Conservation (phyloP, 1,284 basidiomycete genomes). For the Ceratobasidium sp. region DNA sequence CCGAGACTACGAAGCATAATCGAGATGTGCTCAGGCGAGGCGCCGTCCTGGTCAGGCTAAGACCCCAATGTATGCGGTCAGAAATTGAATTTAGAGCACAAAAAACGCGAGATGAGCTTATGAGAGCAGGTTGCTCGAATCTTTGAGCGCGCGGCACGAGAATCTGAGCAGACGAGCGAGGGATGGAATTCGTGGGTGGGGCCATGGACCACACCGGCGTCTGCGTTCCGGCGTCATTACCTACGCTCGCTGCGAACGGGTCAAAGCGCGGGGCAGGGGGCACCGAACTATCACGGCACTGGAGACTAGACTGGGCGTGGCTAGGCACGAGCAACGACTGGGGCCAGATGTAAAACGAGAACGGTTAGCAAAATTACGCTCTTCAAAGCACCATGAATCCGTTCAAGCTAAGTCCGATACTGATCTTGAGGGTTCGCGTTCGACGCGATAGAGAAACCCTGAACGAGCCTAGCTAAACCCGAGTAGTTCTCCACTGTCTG, state of each 20-base stretch:
- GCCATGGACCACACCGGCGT: constrained; percentile 26
- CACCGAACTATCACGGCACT: constrained; percentile 6
- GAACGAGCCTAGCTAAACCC: constrained; percentile 7
- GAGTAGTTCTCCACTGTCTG: neutral
- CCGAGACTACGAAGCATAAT: constrained; percentile 41
- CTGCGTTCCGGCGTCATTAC: neutral
- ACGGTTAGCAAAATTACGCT: constrained; percentile 20
- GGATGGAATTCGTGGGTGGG: neutral
- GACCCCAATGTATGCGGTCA: constrained; percentile 32
- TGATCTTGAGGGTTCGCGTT: constrained; percentile 21
- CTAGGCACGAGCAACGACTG: neutral
- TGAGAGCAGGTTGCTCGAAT: neutral
- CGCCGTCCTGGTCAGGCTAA: constrained; percentile 3
- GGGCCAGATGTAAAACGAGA: constrained; percentile 4
- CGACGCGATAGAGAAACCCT: constrained; percentile 31
- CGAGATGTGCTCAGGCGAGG: constrained; percentile 36
- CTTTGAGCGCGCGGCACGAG: neutral
- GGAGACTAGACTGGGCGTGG: neutral
- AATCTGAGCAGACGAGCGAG: constrained; percentile 2
- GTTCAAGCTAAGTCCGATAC: constrained; percentile 1
- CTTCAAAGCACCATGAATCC: constrained; percentile 22
- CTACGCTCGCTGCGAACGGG: neutral
- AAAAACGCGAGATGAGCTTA: constrained; percentile 15
- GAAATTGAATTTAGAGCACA: neutral
- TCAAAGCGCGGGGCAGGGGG: constrained; percentile 15